phyloP scores from a whole-genome alignment of 306 rosid genomes.

The Glycine soja region DNA sequence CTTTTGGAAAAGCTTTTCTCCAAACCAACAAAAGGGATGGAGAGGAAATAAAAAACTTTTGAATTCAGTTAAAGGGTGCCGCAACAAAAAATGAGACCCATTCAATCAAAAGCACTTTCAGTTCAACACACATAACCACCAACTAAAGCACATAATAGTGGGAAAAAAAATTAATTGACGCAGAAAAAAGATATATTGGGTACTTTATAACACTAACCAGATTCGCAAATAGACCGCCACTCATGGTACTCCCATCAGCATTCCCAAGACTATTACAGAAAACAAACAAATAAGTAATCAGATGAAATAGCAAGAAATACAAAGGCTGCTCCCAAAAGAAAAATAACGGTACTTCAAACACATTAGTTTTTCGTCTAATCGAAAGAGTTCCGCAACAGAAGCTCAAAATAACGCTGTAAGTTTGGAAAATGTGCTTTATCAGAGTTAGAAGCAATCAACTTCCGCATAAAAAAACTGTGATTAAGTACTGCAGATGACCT shows the following conservation, averaged over 20 bases:
- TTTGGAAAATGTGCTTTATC: constrained; percentile 53
- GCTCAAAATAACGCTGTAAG: constrained; percentile 42
- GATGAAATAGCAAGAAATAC: constrained; percentile 35
- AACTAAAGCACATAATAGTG: constrained; percentile 28
- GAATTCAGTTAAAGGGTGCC: background rate
- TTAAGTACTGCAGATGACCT: constrained; percentile 99
- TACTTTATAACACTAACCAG: constrained; percentile 60
- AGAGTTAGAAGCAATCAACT: constrained; percentile 57
- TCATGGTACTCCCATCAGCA: constrained; percentile 56
- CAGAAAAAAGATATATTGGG: constrained; percentile 10
- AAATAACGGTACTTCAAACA: constrained; percentile 45
- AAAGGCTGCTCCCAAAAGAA: constrained; percentile 35
- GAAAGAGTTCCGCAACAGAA: constrained; percentile 39
- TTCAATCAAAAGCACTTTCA: constrained; percentile 3
- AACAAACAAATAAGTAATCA: constrained; percentile 44
- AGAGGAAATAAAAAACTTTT: background rate
- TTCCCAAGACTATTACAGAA: constrained; percentile 58
- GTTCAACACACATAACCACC: constrained; percentile 30
- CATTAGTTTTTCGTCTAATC: constrained; percentile 32
- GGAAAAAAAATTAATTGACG: background rate
- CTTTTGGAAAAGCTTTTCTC: constrained; percentile 19
- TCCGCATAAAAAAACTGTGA: constrained; percentile 75
- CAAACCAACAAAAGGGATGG: background rate
- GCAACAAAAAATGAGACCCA: background rate
- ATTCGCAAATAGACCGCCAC: constrained; percentile 55